Evolutionary conservation across 176 grass and related monocot species (phyloP).

Genomic region (Secale cereale): DNA sequence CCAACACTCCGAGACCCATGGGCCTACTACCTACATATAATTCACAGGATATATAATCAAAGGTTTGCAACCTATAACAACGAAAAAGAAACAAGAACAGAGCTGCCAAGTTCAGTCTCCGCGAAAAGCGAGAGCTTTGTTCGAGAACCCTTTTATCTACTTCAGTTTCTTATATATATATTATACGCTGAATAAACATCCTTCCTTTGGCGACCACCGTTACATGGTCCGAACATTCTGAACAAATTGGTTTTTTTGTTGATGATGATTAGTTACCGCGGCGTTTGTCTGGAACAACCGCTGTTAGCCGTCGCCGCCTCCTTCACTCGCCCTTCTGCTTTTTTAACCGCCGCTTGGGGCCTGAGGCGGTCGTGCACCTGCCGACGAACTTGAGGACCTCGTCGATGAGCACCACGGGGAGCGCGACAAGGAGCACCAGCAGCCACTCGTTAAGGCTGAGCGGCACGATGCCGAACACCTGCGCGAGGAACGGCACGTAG

Average conservation of each 20-base stretch:
- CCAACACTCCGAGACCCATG: background rate
- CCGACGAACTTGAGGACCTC: slow-evolving; percentile 88
- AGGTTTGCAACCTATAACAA: slow-evolving; percentile 11
- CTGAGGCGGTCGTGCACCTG: slow-evolving; percentile 40
- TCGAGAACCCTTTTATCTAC: slow-evolving; percentile 7
- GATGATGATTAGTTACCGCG: slow-evolving; percentile 18
- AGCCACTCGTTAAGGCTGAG: slow-evolving; percentile 92
- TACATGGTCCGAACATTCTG: slow-evolving; percentile 28
- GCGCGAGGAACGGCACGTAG: slow-evolving; percentile 76
- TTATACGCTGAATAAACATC: slow-evolving; percentile 16
- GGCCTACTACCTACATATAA: background rate
- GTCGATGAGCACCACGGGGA: slow-evolving; percentile 81
- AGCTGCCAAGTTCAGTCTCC: slow-evolving; percentile 20
- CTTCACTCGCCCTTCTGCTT: slow-evolving; percentile 77
- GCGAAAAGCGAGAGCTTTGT: background rate
- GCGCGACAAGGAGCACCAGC: slow-evolving; percentile 71
- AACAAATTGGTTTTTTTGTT: slow-evolving; percentile 25
- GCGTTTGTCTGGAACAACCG: background rate
- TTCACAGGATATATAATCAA: slow-evolving; percentile 26
- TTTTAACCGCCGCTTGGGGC: slow-evolving; percentile 28
- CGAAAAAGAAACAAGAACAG: slow-evolving; percentile 11
- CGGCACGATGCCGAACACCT: slow-evolving; percentile 84
- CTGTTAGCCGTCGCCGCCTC: slow-evolving; percentile 21
- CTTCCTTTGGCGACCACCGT: slow-evolving; percentile 17
- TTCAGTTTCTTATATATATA: slow-evolving; percentile 29